These are phyloP conservation scores for Metschnikowia reukaufii DNA, from an alignment of 805 yeast species.

Conservation along the genomic window DNA sequence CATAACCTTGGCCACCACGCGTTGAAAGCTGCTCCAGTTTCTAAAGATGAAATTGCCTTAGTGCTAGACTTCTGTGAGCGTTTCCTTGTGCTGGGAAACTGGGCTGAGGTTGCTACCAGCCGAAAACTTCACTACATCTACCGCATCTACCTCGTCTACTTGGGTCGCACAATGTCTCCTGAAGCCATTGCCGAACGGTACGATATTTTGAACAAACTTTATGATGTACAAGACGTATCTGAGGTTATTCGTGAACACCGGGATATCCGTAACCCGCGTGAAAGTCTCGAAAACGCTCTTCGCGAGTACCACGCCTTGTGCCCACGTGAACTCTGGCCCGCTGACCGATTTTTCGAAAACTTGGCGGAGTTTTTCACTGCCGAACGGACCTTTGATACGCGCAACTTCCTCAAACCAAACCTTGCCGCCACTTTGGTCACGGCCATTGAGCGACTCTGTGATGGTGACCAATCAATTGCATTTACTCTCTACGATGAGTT, in stretches of 20 bases:
- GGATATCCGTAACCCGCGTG: constrained; percentile 14
- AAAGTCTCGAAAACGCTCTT: constrained; percentile 19
- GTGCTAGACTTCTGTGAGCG: constrained; percentile 29
- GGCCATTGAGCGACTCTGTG: constrained; percentile 20
- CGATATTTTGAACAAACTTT: constrained; percentile 27
- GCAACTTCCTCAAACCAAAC: constrained; percentile 24
- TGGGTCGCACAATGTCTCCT: constrained; percentile 17
- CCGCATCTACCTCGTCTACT: constrained; percentile 26
- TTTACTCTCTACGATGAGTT: constrained; percentile 33
- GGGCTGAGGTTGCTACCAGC: constrained; percentile 27
- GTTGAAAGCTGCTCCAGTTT: background rate
- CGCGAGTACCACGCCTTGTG: constrained; percentile 15
- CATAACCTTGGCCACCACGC: constrained; percentile 6
- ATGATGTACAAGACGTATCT: constrained; percentile 22
- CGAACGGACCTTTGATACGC: constrained; percentile 25
- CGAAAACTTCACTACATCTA: constrained; percentile 28
- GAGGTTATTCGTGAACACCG: constrained; percentile 8
- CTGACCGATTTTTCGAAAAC: constrained; percentile 20
- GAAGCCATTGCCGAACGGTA: constrained; percentile 19
- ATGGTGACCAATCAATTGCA: constrained; percentile 21
- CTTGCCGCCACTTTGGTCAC: constrained; percentile 21
- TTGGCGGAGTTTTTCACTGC: constrained; percentile 34
- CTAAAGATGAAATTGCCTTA: constrained; percentile 7
- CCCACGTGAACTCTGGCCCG: constrained; percentile 12
- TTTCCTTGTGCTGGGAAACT: constrained; percentile 32